Conservation (phyloP, 2,329 filamentous ascomycete genomes). For the Cyphellophora europaea region DNA sequence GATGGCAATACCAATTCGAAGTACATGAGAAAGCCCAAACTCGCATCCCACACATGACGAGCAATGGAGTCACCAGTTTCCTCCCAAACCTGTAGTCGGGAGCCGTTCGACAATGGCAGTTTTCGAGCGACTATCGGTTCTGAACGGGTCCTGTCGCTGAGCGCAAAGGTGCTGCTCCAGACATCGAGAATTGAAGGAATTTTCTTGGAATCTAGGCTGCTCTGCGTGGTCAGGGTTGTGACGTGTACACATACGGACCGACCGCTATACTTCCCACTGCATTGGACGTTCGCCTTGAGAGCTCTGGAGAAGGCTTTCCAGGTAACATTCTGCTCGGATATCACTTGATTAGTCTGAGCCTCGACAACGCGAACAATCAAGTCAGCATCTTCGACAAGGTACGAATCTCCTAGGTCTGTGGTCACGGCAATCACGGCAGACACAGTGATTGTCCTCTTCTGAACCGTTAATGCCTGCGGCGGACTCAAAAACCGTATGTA, state of each 20-base stretch:
- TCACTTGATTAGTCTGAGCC: slow-evolving; percentile 2
- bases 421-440: slow-evolving; percentile 53
- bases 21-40: slow-evolving; percentile 46
- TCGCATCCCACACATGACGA: slow-evolving; percentile 61
- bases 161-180: slow-evolving; percentile 41
- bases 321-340: slow-evolving; percentile 23
- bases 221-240: slow-evolving; percentile 10
- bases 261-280: slow-evolving; percentile 13
- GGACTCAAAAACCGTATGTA: slow-evolving; percentile 62
- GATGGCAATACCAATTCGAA: slow-evolving; percentile 35
- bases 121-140: slow-evolving; percentile 48
- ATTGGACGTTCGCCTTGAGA: slow-evolving; percentile 32
- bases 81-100: slow-evolving; percentile 49
- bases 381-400: slow-evolving; percentile 41
- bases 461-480: slow-evolving; percentile 38
- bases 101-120: slow-evolving; percentile 33
- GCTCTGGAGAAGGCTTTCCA: slow-evolving; percentile 37
- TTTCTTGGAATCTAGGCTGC: slow-evolving; percentile 5
- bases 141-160: slow-evolving; percentile 30
- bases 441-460: slow-evolving; percentile 31
- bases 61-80: slow-evolving; percentile 66
- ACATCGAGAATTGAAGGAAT: slow-evolving; percentile 45
- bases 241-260: slow-evolving; percentile 16
- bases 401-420: slow-evolving; percentile 59
- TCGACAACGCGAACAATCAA: slow-evolving; percentile 21